Conservation (phyloP, 1,284 basidiomycete genomes). For the Schizopora paradoxa region DNA sequence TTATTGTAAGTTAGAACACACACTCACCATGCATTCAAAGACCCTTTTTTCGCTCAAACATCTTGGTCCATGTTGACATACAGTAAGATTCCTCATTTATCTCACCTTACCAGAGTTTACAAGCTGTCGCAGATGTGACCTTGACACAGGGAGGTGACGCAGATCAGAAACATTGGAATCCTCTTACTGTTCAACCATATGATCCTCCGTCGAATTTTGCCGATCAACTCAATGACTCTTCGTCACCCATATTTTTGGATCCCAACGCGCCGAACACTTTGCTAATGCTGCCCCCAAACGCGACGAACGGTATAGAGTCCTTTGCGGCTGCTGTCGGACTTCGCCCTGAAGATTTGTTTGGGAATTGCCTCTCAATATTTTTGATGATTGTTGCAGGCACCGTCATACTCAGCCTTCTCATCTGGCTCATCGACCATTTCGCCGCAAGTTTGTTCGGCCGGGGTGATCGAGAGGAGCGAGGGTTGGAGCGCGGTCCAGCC, state of each 20-base stretch:
- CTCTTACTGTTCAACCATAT: conserved; percentile 54
- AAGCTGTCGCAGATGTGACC: conserved; percentile 58
- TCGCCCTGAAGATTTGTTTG: conserved; percentile 78
- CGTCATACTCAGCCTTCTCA: conserved; percentile 58
- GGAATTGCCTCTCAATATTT: conserved; percentile 79
- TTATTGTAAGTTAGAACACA: conserved; percentile 16
- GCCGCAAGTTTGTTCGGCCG: conserved; percentile 35
- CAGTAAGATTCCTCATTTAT: conserved; percentile 49
- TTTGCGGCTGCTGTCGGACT: conserved; percentile 81
- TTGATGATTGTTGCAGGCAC: conserved; percentile 72
- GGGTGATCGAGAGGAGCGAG: conserved; percentile 25
- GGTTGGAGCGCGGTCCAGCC: conserved; percentile 13
- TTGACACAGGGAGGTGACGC: conserved; percentile 47
- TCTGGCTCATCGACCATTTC: conserved; percentile 69
- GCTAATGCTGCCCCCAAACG: conserved; percentile 61
- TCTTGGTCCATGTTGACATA: conserved; percentile 86
- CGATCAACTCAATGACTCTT: conserved; percentile 63
- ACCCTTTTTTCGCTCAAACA: conserved; percentile 80
- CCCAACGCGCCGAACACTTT: conserved; percentile 60
- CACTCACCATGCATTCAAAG: conserved; percentile 35
- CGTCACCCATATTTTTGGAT: conserved; percentile 79
- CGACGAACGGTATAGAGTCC: conserved; percentile 65
- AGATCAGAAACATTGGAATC: conserved; percentile 54
- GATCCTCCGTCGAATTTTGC: conserved; percentile 62
- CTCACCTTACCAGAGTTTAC: conserved; percentile 9